phyloP scores from a whole-genome alignment of 768 basidiomycete genomes.

The Lanmaoa pseudosensibilis region DNA sequence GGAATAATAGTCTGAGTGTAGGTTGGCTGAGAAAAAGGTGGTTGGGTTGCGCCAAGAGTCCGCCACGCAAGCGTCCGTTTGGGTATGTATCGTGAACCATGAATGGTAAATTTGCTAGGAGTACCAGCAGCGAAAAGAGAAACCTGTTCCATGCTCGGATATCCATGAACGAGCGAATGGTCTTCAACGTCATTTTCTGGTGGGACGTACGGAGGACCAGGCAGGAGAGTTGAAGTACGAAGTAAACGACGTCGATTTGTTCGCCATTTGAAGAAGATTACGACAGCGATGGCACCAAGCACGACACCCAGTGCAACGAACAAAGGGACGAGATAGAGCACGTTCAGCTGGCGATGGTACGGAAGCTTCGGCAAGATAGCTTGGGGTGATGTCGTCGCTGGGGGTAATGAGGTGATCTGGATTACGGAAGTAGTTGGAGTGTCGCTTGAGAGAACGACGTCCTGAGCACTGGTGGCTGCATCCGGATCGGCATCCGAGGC shows the following conservation, averaged over 20 bases:
- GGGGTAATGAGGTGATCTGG: conserved; percentile 36
- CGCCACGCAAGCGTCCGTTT: conserved; percentile 13
- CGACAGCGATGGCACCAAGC: conserved; percentile 20
- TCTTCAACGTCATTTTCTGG: conserved; percentile 20
- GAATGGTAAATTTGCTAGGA: conserved; percentile 32
- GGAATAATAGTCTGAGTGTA: conserved; percentile 20
- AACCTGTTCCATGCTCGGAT: conserved; percentile 31
- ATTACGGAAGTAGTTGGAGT: conserved; percentile 24
- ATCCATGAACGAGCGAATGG: conserved; percentile 10
- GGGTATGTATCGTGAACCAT: conserved; percentile 28
- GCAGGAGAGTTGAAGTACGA: conserved; percentile 20
- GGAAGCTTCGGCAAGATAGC: conserved; percentile 17
- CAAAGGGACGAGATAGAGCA: conserved; percentile 29
- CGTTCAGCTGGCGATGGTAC: conserved; percentile 24
- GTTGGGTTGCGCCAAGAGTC: neutral
- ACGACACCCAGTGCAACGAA: conserved; percentile 28
- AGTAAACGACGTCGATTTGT: neutral
- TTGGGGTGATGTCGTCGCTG: conserved; percentile 18
- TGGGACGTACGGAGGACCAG: conserved; percentile 29
- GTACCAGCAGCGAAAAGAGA: conserved; percentile 24
- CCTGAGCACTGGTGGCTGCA: neutral
- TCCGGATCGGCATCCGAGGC: neutral
- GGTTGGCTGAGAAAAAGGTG: neutral
- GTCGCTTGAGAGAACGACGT: conserved; percentile 5
- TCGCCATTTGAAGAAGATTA: conserved; percentile 14